These are phyloP conservation scores for Sutorius eximius DNA, from an alignment of 1,284 basidiomycete genomes.

Conservation along the genomic window DNA sequence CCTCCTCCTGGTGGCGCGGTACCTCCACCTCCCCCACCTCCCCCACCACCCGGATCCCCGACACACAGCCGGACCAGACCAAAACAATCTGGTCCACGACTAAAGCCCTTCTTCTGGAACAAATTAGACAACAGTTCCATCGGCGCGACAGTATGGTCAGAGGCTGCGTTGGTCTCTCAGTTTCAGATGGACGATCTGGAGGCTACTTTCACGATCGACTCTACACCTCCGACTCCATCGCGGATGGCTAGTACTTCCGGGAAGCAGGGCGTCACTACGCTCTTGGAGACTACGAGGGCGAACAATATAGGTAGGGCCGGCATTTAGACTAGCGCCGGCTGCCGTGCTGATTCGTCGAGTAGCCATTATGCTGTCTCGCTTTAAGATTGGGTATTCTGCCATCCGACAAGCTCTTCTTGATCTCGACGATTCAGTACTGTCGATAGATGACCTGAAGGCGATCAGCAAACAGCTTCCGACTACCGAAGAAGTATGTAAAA, in stretches of 20 bases:
- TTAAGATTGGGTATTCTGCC: conserved; percentile 63
- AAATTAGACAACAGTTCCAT: conserved; percentile 57
- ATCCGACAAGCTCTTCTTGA: conserved; percentile 70
- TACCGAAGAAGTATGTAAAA: conserved; percentile 62
- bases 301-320: conserved; percentile 70
- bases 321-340: background rate
- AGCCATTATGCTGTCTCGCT: conserved; percentile 81
- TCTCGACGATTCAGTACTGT: conserved; percentile 65
- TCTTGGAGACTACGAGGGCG: conserved; percentile 80
- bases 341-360: conserved; percentile 12
- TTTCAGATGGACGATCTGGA: conserved; percentile 74
- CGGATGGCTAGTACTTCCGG: conserved; percentile 46
- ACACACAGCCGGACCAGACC: conserved; percentile 35
- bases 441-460: conserved; percentile 70
- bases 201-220: conserved; percentile 70
- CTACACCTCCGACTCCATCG: conserved; percentile 42
- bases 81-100: conserved; percentile 44
- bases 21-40: conserved; percentile 36
- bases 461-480: conserved; percentile 77
- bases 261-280: conserved; percentile 63
- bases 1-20: too few species aligned
- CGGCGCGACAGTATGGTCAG: conserved; percentile 69
- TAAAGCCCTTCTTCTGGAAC: conserved; percentile 91
- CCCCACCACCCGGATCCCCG: conserved; percentile 23
- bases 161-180: conserved; percentile 43